These are phyloP conservation scores for Chromera velia DNA, from an alignment of 73 alveolate genomes.

Conservation along the genomic window DNA sequence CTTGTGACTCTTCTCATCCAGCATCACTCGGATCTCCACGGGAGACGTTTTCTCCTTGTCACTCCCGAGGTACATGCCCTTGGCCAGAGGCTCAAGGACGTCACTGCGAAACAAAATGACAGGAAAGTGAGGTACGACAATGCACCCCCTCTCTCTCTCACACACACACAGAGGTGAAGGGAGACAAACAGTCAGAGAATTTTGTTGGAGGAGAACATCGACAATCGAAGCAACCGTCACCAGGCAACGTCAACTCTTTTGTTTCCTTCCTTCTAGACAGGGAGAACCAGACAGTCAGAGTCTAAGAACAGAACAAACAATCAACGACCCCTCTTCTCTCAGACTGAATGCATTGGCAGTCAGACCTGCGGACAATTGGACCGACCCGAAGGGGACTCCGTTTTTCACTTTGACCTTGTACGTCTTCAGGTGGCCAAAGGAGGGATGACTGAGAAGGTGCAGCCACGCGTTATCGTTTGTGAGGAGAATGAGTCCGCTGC, in stretches of 20 bases:
- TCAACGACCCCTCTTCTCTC: neutral
- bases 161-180: too few species aligned
- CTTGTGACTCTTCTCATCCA: neutral
- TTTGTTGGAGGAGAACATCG: too few species aligned
- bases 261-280: too few species aligned
- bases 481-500: neutral
- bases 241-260: too few species aligned
- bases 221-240: too few species aligned
- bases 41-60: neutral
- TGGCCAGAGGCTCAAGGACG: neutral
- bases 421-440: neutral
- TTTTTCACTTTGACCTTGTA: neutral
- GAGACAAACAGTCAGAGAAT: too few species aligned
- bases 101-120: too few species aligned
- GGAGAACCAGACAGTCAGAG: too few species aligned
- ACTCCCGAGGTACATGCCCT: neutral
- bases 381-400: neutral
- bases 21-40: neutral
- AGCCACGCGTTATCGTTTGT: neutral
- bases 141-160: too few species aligned
- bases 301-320: neutral
- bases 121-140: too few species aligned
- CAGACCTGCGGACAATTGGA: too few species aligned
- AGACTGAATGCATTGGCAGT: neutral
- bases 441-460: neutral